A percentile compares a stretch with the other conserved stretches of the same genome.
Conservation (phyloP, 768 basidiomycete genomes). For the Pisolithus marmoratus region DNA sequence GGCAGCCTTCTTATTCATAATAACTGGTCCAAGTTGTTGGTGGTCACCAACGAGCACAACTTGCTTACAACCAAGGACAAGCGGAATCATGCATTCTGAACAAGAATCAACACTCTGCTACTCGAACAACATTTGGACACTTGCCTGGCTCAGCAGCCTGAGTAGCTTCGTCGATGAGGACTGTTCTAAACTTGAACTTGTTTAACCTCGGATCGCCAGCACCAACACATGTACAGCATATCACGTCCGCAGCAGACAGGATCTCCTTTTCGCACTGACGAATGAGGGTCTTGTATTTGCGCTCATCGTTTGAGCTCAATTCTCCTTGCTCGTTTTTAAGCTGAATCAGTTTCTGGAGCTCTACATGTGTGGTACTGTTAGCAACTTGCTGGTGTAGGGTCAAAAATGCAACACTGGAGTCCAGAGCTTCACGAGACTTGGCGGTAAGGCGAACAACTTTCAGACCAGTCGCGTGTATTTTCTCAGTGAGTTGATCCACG, state of each 20-base stretch:
- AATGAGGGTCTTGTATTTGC: conserved; percentile 96
- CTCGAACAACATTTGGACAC: conserved; percentile 4
- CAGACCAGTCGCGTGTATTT: conserved; percentile 97
- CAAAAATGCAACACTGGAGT: conserved; percentile 91
- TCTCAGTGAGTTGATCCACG: conserved; percentile 97
- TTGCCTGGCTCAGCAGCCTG: conserved; percentile 95
- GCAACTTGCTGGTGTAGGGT: conserved; percentile 97
- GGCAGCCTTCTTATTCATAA: conserved; percentile 99
- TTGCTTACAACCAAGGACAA: conserved; percentile 97
- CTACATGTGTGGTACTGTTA: conserved; percentile 92
- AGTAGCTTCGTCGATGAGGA: conserved; percentile 97
- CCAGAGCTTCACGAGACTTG: conserved; percentile 96
- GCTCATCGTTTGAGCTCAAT: conserved; percentile 91
- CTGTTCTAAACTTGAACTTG: conserved; percentile 98
- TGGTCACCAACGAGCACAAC: conserved; percentile 98
- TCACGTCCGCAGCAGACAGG: conserved; percentile 89
- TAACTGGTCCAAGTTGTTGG: conserved; percentile 95
- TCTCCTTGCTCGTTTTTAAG: conserved; percentile 98
- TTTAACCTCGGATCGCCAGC: conserved; percentile 93
- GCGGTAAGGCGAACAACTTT: conserved; percentile 98
- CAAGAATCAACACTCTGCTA: conserved; percentile 10
- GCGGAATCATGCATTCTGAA: conserved; percentile 97
- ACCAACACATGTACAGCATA: conserved; percentile 97
- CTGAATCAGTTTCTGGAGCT: conserved; percentile 96
- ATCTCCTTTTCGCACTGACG: conserved; percentile 98